Percentiles rank a stretch among this genome's conserved stretches.
phyloP scores from a whole-genome alignment of 2,329 filamentous ascomycete species.

The Sclerotinia spermophila region DNA sequence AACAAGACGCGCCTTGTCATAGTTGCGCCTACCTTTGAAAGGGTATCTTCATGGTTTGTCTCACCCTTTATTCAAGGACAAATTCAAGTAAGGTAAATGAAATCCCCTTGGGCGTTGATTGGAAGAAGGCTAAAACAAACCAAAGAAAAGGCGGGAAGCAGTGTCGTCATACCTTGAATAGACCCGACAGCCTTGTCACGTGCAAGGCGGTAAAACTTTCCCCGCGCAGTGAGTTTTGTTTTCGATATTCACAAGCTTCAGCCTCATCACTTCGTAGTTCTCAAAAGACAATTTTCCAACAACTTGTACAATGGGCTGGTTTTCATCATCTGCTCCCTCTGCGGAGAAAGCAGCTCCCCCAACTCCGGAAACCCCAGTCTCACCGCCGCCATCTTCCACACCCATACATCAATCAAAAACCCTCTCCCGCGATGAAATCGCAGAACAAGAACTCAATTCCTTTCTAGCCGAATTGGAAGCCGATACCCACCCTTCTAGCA shows the following conservation, averaged over 20 bases:
- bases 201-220: constrained; percentile 6
- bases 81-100: neutral
- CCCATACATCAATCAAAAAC: constrained; percentile 22
- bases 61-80: neutral
- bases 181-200: constrained; percentile 19
- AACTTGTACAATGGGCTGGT: constrained; percentile 54
- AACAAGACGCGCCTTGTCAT: constrained; percentile 36
- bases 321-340: constrained; percentile 46
- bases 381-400: constrained; percentile 23
- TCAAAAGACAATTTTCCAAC: constrained; percentile 16
- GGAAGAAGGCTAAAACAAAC: neutral
- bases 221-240: constrained; percentile 11
- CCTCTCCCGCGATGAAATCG: constrained; percentile 33
- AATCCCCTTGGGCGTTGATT: neutral
- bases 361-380: neutral
- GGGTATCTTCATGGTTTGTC: constrained; percentile 9
- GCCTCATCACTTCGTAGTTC: constrained; percentile 14
- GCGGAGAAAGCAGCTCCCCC: constrained; percentile 20
- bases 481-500: constrained; percentile 26
- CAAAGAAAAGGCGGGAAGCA: constrained; percentile 5
- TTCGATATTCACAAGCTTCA: constrained; percentile 18
- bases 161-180: constrained; percentile 24
- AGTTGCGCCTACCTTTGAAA: constrained; percentile 9
- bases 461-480: constrained; percentile 38
- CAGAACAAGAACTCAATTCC: constrained; percentile 36